Conservation (phyloP, 2,329 filamentous ascomycete species). For the Aureobasidium sp. region DNA sequence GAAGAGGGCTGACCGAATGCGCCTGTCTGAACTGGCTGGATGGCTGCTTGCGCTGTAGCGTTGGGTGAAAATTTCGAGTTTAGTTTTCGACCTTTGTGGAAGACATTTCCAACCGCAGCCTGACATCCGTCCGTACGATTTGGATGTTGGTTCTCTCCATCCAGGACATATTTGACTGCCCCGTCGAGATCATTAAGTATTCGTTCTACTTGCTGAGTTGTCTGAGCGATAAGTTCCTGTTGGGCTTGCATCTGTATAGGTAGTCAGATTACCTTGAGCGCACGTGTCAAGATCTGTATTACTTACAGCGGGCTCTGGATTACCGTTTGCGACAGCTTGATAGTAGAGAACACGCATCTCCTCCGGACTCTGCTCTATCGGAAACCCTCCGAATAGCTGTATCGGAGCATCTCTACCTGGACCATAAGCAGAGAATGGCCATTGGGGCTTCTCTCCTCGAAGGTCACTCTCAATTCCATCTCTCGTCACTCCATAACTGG, state of each 20-base stretch:
- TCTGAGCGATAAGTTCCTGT: conserved; percentile 54
- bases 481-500: conserved; percentile 48
- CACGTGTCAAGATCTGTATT: not conserved
- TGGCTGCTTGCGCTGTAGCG: not conserved
- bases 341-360: conserved; percentile 74
- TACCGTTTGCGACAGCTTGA: conserved; percentile 55
- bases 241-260: conserved; percentile 47
- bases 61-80: conserved; percentile 25
- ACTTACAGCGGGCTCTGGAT: conserved; percentile 47
- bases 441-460: conserved; percentile 64
- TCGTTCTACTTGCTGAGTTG: conserved; percentile 65
- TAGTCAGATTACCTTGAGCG: not conserved
- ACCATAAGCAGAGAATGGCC: conserved; percentile 81
- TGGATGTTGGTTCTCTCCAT: conserved; percentile 62
- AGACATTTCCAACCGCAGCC: conserved; percentile 23
- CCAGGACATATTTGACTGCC: conserved; percentile 63
- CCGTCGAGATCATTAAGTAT: conserved; percentile 62
- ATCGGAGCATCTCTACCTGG: conserved; percentile 69
- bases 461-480: conserved; percentile 61
- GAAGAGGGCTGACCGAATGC: conserved; percentile 20
- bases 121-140: conserved; percentile 63
- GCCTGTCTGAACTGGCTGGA: not conserved
- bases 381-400: conserved; percentile 73
- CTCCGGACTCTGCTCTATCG: conserved; percentile 80
- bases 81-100: not conserved